phyloP scores from a whole-genome alignment of 805 yeast genomes.

The Kazachstania psychrophila region DNA sequence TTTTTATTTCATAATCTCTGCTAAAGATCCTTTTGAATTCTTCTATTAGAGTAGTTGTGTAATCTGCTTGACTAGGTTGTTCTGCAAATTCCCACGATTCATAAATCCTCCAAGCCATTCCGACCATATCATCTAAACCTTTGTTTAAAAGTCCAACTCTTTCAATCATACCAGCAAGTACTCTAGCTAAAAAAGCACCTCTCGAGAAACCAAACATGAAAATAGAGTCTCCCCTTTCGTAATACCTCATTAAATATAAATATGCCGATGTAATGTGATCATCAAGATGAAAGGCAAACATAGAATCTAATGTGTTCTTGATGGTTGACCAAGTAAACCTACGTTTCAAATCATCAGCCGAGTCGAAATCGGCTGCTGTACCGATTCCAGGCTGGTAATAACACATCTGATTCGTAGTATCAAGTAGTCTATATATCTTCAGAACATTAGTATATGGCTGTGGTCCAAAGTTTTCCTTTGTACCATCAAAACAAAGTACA shows the following conservation, averaged over 20 bases:
- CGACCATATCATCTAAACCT: constrained; percentile 48
- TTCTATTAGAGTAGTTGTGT: constrained; percentile 37
- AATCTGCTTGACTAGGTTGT: constrained; percentile 41
- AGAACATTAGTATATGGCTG: constrained; percentile 47
- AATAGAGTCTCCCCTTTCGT: constrained; percentile 42
- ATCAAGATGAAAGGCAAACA: constrained; percentile 47
- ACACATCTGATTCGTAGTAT: constrained; percentile 43
- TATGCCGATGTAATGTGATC: constrained; percentile 52
- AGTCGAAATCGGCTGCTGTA: constrained; percentile 37
- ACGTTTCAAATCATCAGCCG: constrained; percentile 16
- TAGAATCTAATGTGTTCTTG: constrained; percentile 32
- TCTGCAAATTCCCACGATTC: constrained; percentile 51
- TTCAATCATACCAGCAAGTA: constrained; percentile 56
- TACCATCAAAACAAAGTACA: constrained; percentile 55
- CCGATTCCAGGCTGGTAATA: constrained; percentile 68
- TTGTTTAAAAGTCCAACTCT: constrained; percentile 48
- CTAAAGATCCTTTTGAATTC: constrained; percentile 51
- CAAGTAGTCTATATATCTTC: constrained; percentile 43
- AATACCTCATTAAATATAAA: constrained; percentile 40
- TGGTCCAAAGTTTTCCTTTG: constrained; percentile 49
- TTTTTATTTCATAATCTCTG: constrained; percentile 32
- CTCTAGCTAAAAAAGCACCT: constrained; percentile 59
- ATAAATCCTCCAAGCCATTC: constrained; percentile 56
- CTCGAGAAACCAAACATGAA: constrained; percentile 53
- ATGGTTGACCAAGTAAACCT: constrained; percentile 12